These are phyloP conservation scores for Bipolaris sorokiniana DNA, from an alignment of 2,329 filamentous ascomycete species.

Conservation along the genomic window DNA sequence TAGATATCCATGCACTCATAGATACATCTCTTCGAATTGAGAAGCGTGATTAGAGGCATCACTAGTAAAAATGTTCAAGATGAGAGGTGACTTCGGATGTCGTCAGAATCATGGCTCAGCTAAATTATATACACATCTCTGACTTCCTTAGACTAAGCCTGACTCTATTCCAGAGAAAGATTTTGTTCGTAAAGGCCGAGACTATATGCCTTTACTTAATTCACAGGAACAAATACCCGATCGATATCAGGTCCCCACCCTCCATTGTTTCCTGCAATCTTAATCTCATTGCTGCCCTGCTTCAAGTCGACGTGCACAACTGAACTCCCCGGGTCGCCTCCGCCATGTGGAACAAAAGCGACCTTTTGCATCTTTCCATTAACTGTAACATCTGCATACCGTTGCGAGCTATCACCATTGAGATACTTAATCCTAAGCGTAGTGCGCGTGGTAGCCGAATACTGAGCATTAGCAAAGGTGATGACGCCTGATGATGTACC, in stretches of 20 bases:
- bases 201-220: neutral
- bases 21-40: too few species aligned
- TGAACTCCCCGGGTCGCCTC: slow-evolving; percentile 56
- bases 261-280: slow-evolving; percentile 52
- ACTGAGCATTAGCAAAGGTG: slow-evolving; percentile 56
- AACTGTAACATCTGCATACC: slow-evolving; percentile 62
- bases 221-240: slow-evolving; percentile 59
- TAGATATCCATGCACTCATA: too few species aligned
- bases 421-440: slow-evolving; percentile 63
- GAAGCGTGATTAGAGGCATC: too few species aligned
- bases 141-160: neutral
- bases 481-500: slow-evolving; percentile 57
- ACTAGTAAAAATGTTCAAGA: neutral
- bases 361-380: slow-evolving; percentile 60
- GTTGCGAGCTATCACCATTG: slow-evolving; percentile 61
- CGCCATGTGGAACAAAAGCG: slow-evolving; percentile 61
- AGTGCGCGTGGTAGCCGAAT: slow-evolving; percentile 53
- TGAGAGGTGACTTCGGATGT: neutral
- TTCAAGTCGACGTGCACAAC: slow-evolving; percentile 58
- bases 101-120: neutral
- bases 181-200: neutral
- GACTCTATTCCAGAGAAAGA: neutral
- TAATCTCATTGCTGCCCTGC: slow-evolving; percentile 58
- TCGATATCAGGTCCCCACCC: slow-evolving; percentile 62
- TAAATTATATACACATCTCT: neutral